Base-by-base conservation (phyloP, 2,329 filamentous ascomycete genomes). In the Aotearoamyces nothofagi region DNA sequence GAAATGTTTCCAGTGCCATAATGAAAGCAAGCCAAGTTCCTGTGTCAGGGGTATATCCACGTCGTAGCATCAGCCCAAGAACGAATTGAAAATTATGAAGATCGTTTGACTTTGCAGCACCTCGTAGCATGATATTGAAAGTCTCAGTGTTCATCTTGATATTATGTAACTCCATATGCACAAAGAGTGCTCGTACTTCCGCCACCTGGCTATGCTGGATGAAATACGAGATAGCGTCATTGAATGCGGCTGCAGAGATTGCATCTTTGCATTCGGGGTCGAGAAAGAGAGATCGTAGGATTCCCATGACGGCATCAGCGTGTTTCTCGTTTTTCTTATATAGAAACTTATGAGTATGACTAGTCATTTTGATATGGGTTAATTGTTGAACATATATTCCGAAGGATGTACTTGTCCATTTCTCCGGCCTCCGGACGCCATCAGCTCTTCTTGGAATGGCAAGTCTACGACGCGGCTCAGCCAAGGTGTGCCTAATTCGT, bases 111-210 rank as follows among this genome's bases (percentile, higher is more conserved):
- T 42, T 43, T 9, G 56, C 56, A 15, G 52, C 46, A 13, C 43
- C 43, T 23, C 42, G 40, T 22, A 64, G 37, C 27, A 63, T 40
- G 24, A 60, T 54, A 27, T 62, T 62, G 37, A 54, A 60, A 5
- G 54, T 56, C 22, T 57, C 51, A 4, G 49, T 42, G 3, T 51
- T 17, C 15, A 40, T 33, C 8, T 19, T 15, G 22, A 47, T 50
- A 17, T 51, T 45, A 14, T 54, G 38, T 25, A 51, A 42, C 28
- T 55, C 48, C 33, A 52, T 47, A 10, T 31, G 40, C 10, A 44
- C 36, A 27, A 58, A 53, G 5, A 61, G 35, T 2, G 32, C 19
- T 19, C 48, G 47, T 9, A 51, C 49, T 28, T 42, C 35, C 4
- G 33, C 26, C 14, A 55, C 40, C 16, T 45, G 42, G 17, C 52